These are phyloP conservation scores for Kwoniella sp. DNA, from an alignment of 768 basidiomycete species.

Conservation along the genomic window DNA sequence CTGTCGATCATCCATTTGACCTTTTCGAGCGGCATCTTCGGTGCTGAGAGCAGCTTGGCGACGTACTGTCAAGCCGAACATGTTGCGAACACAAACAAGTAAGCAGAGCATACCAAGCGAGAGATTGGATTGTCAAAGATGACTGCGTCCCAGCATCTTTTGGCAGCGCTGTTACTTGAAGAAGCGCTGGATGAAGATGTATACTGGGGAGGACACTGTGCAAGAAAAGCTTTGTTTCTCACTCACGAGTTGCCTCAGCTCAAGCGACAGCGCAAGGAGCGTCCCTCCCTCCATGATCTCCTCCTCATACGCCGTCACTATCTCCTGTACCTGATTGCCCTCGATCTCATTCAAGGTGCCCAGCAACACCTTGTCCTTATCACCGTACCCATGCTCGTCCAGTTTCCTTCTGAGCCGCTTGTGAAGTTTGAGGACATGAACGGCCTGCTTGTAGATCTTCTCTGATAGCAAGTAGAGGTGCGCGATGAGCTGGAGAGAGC, in stretches of 20 bases:
- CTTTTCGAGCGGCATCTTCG: constrained; percentile 9
- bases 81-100: no score
- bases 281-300: constrained; percentile 1
- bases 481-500: constrained; percentile 30
- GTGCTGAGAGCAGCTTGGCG: constrained; percentile 19
- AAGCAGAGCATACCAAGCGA: no score
- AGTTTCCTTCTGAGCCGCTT: constrained; percentile 3
- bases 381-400: constrained; percentile 1
- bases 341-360: constrained; percentile 25
- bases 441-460: constrained; percentile 22
- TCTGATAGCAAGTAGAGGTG: constrained; percentile 28
- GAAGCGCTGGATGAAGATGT: no score
- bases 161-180: no score
- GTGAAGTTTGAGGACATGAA: constrained; percentile 14
- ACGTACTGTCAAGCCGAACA: no score
- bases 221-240: no score
- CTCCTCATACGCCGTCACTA: constrained; percentile 1
- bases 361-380: background rate
- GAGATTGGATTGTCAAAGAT: no score
- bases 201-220: no score
- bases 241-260: constrained; percentile 30
- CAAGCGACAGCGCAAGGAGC: constrained; percentile 35
- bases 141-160: no score
- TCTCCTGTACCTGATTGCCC: constrained; percentile 8
- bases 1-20: constrained; percentile 22